Base-by-base conservation (phyloP, 176 grass and related monocot species). In the Urochloa ruziziensis region DNA sequence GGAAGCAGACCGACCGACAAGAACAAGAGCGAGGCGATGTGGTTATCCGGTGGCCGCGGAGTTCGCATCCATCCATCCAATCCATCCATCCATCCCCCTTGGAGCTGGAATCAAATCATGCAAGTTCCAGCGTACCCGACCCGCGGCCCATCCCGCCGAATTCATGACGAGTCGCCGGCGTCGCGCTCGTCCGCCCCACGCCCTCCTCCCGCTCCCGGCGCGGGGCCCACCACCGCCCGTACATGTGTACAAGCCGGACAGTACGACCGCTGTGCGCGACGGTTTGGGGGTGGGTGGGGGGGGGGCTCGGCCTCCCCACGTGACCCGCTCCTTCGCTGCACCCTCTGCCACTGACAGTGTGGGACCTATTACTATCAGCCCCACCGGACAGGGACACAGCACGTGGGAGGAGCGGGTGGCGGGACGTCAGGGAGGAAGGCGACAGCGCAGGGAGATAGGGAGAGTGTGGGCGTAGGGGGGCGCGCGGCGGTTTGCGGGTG, bases 281-380 rank as follows among this genome's bases (percentile, higher is more conserved):
- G 78, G 82, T 85, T 77, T 61, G 9, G 19, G 19, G 39, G 21
- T 19, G 17, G 49, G 14, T 4, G 39, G 39, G 39, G 39, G 10
- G 42, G 10, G 43, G 10, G 43, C 43, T 46, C 43, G 43, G 1
- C 35, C 4, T 17, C 1, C 12, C 0, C 7, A 0, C 12, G 3
- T 25, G 1, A 1, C 16, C 32, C 42, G 15, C n/a, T 12, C 67
- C 56, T 28, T 30, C 25, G 33, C 4, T 0, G 1, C 0, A 4
- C 0, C 10, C 0, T 1, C 0, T 0, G 0, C 0, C 66, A 0
- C 84, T 79, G 88, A 74, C 59, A 7, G 0, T 5, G 0, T 0
- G 63, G 76, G 0, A 0, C 7, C 16, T 0, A 0, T 0, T 0
- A 0, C 0, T 0, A 0, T 0, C 0, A 2, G 59, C 0, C 79